Base-by-base conservation (phyloP, 2,329 filamentous ascomycete species). In the Alternaria sp. region DNA sequence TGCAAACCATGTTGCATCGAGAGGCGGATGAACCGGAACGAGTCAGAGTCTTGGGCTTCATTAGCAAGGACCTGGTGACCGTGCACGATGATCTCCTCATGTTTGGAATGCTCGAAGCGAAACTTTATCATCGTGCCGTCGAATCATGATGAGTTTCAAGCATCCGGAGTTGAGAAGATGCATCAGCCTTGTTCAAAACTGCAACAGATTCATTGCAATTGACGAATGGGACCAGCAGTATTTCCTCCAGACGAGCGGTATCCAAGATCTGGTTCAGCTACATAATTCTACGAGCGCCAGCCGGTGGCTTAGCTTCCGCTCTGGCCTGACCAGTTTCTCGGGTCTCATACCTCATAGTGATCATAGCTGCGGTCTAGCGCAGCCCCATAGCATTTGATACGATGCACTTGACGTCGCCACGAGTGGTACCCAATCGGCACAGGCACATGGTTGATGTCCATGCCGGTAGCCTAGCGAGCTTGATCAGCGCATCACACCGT, bases 201-300 rank as follows among this genome's bases (percentile, higher is more conserved):
- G 57, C 54, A 54, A 49, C 55, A 22, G 45, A 46, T 36, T 28
- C 41, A 51, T 25, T 46, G 40, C 48, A 57, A 46, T 48, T 64
- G 44, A 64, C 63, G 65, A 65, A 69, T 56, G 60, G 66, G 54
- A 63, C 59, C 54, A 60, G 63, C 62, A 59, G 36, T 48, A 57
- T 40, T 20, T 56, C 62, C 54, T 64, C 58, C 28, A 27, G 59
- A 57, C 63, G 62, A 68, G 58, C 63, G 46, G 60, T 52, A 57
- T 58, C 27, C 44, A 62, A 54, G 57, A 60, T 48, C 53, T 58
- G 57, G 46, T 32, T 53, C 60, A 60, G 56, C 58, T 58, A 60
- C 63, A 58, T 41, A 54, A 62, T 53, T 48, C 52, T 54, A 58
- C 59, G 57, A 62, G 54, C 54, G 54, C 56, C 63, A 62, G 58